Evolutionary conservation across 1,139 yeast genomes (phyloP).

Genomic region (Blastobotrys buckinghamii): DNA sequence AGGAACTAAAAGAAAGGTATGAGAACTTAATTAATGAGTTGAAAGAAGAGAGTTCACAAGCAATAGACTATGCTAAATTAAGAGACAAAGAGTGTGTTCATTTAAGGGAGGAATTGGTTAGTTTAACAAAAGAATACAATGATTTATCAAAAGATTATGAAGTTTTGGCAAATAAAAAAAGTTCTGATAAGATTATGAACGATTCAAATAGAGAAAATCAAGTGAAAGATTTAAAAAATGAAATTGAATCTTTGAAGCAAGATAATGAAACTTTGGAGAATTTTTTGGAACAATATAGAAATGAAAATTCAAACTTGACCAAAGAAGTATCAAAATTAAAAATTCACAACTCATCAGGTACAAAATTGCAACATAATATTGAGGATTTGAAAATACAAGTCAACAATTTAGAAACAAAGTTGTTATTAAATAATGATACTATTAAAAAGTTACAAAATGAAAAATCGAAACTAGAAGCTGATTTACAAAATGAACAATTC

Average conservation of each 20-base stretch:
- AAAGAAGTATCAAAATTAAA: not conserved
- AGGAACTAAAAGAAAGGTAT: not conserved
- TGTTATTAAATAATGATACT: not conserved
- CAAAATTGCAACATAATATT: not conserved
- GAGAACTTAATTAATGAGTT: constrained; percentile 13
- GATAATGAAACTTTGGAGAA: not conserved
- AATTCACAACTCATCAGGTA: not conserved
- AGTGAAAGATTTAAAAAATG: not conserved
- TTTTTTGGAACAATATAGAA: not conserved
- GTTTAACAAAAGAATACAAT: constrained; percentile 15
- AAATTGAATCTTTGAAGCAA: not conserved
- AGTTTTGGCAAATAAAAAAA: not conserved
- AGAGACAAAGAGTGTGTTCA: constrained; percentile 18
- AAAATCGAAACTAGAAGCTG: not conserved
- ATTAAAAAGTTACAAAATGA: not conserved
- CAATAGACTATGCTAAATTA: constrained; percentile 19
- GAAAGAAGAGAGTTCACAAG: constrained; percentile 14
- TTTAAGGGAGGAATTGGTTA: constrained; percentile 17
- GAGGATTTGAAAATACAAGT: not conserved
- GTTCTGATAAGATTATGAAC: not conserved
- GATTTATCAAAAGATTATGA: constrained; percentile 13
- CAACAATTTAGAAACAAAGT: not conserved
- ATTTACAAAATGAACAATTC: not conserved
- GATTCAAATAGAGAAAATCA: not conserved
- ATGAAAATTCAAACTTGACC: not conserved